phyloP scores from a whole-genome alignment of 2,329 filamentous ascomycete species.

The Eurotiales sp. region DNA sequence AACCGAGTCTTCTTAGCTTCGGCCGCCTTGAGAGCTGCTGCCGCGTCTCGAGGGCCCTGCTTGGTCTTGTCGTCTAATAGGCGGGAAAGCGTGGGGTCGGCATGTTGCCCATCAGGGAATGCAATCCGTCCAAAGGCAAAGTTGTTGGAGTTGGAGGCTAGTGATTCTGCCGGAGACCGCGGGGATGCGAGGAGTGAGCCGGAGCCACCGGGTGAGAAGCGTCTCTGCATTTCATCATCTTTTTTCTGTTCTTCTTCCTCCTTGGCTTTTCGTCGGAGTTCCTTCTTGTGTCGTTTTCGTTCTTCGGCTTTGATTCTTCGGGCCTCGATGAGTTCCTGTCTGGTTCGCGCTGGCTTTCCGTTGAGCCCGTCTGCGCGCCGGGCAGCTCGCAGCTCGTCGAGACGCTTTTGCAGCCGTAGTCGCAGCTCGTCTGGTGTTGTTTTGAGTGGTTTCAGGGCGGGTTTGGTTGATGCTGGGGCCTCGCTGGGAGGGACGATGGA shows the following conservation, averaged over 20 bases:
- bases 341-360: slow-evolving; percentile 75
- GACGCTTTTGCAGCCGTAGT: slow-evolving; percentile 73
- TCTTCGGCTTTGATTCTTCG: slow-evolving; percentile 82
- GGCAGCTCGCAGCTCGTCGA: slow-evolving; percentile 77
- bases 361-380: slow-evolving; percentile 84
- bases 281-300: slow-evolving; percentile 84
- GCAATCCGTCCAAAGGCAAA: slow-evolving; percentile 80
- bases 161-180: slow-evolving; percentile 45
- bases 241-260: slow-evolving; percentile 68
- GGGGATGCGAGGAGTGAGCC: slow-evolving; percentile 56
- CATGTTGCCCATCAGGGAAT: slow-evolving; percentile 77
- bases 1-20: slow-evolving; percentile 84
- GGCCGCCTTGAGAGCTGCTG: slow-evolving; percentile 78
- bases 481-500: slow-evolving; percentile 53
- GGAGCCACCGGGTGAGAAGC: slow-evolving; percentile 54
- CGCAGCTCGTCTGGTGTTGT: slow-evolving; percentile 71
- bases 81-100: slow-evolving; percentile 65
- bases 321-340: slow-evolving; percentile 88
- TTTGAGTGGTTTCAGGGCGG: slow-evolving; percentile 58
- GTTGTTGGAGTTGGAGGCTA: slow-evolving; percentile 57
- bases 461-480: slow-evolving; percentile 23
- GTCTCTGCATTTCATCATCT: slow-evolving; percentile 55
- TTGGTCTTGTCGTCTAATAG: slow-evolving; percentile 66
- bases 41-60: slow-evolving; percentile 79
- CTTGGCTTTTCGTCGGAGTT: slow-evolving; percentile 70